phyloP scores from a whole-genome alignment of 805 yeast species.

The Wickerhamomyces pijperi region DNA sequence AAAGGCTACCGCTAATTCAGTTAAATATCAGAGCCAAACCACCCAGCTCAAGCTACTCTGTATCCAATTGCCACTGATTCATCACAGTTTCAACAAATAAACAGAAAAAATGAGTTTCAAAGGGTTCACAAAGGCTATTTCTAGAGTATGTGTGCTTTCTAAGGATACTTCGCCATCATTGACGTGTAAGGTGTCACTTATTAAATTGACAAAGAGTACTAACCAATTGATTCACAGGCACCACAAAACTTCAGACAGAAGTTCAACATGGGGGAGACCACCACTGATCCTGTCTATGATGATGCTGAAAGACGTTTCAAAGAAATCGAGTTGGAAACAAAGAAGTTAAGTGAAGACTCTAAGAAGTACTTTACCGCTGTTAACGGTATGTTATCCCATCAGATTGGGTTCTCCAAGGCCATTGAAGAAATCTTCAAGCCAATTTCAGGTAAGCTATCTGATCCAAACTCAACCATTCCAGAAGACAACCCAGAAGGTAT shows the following conservation, averaged over 20 bases:
- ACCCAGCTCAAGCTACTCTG: too few species aligned
- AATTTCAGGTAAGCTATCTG: conserved; percentile 83
- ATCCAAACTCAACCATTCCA: conserved; percentile 74
- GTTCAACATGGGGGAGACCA: conserved; percentile 72
- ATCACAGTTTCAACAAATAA: too few species aligned
- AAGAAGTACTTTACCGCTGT: conserved; percentile 86
- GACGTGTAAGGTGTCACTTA: too few species aligned
- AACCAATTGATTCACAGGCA: conserved; percentile 31
- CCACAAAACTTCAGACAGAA: conserved; percentile 89
- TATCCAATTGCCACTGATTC: too few species aligned
- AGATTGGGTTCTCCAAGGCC: conserved; percentile 89
- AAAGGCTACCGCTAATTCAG: too few species aligned
- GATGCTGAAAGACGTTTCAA: conserved; percentile 96
- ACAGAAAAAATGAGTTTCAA: conserved; percentile 60
- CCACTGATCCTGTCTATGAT: conserved; percentile 79
- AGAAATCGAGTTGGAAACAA: conserved; percentile 83
- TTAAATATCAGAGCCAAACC: too few species aligned
- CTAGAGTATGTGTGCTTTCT: conserved; percentile 43
- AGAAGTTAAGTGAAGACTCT: conserved; percentile 81
- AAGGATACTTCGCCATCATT: too few species aligned
- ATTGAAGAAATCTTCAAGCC: conserved; percentile 96
- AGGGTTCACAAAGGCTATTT: conserved; percentile 71
- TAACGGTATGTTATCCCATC: conserved; percentile 86
- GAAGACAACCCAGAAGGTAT: conserved; percentile 97
- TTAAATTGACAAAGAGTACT: not conserved